Base-by-base conservation (phyloP, 2,329 filamentous ascomycete species). In the Colletotrichum chlorophyti region DNA sequence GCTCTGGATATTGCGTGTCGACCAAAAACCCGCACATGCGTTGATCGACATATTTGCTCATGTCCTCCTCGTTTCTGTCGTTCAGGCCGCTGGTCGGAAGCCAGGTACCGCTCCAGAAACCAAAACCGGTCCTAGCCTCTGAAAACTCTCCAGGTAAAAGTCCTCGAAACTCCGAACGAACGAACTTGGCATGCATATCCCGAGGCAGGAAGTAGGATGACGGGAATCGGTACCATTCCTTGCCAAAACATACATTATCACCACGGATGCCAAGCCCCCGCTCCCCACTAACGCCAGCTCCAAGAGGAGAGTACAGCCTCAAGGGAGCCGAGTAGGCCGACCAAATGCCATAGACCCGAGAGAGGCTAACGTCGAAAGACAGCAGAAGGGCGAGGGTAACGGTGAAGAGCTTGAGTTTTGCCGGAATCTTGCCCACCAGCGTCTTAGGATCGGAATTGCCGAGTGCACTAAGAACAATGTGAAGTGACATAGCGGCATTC, bases 191-290 rank as follows among this genome's bases (percentile, higher is more conserved):
- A 63, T 85, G 88, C 79, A 95, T 91, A 46, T 86, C 84, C n/a
- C 87, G 79, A 0, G 95, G 94, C 3, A 99, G 80, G 70, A 95
- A 93, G 77, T 93, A 98, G 0, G 93, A 96, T 1, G 91, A 94
- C 2, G 95, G 94, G 70, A 97, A 98, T 31, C 95, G 91, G 73
- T 99, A 97, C 95, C 95, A 99, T 71, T 99, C 95, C 71, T 98
- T 99, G 24, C 91, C 93, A 34, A 97, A 84, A 72, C 95, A 99
- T 3, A 99, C 85, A 15, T 81, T 87, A 62, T 91, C 89, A 14
- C 88, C 90, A 2, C 77, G 71, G 0, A 76, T 73, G 2, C 85
- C 83, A 6, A 90, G 65, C 1, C 78, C 82, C 8, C 76, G 68
- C 12, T 80, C 68, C 17, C 80, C 67, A 19, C 53, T 60, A 1